Percentiles rank a stretch among this genome's conserved stretches.
Evolutionary conservation across 495 filamentous ascomycete genomes (phyloP).

Genomic region (Astrocystis sublimbata): DNA sequence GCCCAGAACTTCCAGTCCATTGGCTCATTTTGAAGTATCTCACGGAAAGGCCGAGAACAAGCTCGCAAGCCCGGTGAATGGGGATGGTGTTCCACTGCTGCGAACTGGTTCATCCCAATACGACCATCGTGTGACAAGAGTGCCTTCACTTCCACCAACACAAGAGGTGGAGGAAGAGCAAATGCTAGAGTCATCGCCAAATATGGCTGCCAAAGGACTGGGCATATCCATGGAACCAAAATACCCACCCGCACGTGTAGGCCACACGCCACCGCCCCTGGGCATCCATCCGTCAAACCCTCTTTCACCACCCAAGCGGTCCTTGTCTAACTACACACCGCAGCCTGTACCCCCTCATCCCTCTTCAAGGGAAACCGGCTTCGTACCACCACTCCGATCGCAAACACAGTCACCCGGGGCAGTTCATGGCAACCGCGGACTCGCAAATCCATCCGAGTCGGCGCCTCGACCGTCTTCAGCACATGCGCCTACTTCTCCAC

Average conservation of each 20-base stretch:
- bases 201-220: constrained; percentile 18
- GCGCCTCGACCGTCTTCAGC: constrained; percentile 70
- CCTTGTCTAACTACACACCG: constrained; percentile 48
- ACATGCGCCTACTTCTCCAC: constrained; percentile 56
- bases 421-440: constrained; percentile 51
- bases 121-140: constrained; percentile 46
- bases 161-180: constrained; percentile 56
- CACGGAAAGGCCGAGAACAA: constrained; percentile 40
- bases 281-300: constrained; percentile 33
- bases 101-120: constrained; percentile 50
- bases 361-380: constrained; percentile 37
- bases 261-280: constrained; percentile 48
- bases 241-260: constrained; percentile 33
- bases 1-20: constrained; percentile 81
- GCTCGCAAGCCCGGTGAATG: constrained; percentile 31
- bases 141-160: constrained; percentile 53
- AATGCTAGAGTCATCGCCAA: constrained; percentile 27
- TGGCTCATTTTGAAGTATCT: constrained; percentile 65
- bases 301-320: constrained; percentile 57
- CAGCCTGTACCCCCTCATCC: constrained; percentile 31
- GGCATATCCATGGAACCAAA: constrained; percentile 32
- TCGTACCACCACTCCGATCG: constrained; percentile 67
- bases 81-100: constrained; percentile 37
- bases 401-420: constrained; percentile 83
- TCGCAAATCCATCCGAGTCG: constrained; percentile 51